These are phyloP conservation scores for Monilinia fructicola DNA, from an alignment of 2,329 filamentous ascomycete genomes.

Conservation along the genomic window DNA sequence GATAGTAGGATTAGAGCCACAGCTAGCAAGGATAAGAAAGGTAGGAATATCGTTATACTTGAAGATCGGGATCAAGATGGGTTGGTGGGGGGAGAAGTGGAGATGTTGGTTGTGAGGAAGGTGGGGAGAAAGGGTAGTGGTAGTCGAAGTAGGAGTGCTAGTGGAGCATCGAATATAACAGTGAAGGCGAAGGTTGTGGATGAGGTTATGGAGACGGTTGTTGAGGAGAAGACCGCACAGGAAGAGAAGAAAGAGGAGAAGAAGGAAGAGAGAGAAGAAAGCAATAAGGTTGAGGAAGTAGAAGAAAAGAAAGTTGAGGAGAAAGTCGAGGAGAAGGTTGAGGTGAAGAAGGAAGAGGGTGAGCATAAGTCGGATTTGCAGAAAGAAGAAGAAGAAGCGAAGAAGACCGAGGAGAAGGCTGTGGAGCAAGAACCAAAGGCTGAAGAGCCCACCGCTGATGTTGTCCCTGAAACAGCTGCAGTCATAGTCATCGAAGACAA, in stretches of 20 bases:
- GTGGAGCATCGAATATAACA: neutral
- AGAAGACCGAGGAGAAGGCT: constrained; percentile 17
- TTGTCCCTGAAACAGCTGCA: neutral
- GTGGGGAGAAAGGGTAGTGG: neutral
- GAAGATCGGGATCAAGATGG: constrained; percentile 13
- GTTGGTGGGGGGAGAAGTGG: constrained; percentile 14
- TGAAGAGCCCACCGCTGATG: constrained; percentile 12
- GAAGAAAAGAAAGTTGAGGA: neutral
- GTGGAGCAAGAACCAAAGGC: constrained; percentile 19
- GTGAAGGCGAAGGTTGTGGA: neutral
- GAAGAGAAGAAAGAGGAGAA: constrained; percentile 22
- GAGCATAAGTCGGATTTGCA: constrained; percentile 15
- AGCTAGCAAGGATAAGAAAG: constrained; percentile 12
- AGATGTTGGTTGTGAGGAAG: constrained; percentile 13
- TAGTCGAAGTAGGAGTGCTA: neutral
- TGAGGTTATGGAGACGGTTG: constrained; percentile 4
- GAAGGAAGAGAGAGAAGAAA: constrained; percentile 11
- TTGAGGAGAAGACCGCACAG: constrained; percentile 14
- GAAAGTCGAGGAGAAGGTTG: constrained; percentile 16
- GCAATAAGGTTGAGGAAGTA: neutral
- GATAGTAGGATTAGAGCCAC: constrained; percentile 17
- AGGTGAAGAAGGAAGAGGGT: constrained; percentile 23
- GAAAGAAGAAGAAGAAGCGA: constrained; percentile 10
- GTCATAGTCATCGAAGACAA: neutral
- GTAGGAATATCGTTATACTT: constrained; percentile 7